These are phyloP conservation scores for Colletotrichum cereale DNA, from an alignment of 2,329 filamentous ascomycete species.

Conservation along the genomic window DNA sequence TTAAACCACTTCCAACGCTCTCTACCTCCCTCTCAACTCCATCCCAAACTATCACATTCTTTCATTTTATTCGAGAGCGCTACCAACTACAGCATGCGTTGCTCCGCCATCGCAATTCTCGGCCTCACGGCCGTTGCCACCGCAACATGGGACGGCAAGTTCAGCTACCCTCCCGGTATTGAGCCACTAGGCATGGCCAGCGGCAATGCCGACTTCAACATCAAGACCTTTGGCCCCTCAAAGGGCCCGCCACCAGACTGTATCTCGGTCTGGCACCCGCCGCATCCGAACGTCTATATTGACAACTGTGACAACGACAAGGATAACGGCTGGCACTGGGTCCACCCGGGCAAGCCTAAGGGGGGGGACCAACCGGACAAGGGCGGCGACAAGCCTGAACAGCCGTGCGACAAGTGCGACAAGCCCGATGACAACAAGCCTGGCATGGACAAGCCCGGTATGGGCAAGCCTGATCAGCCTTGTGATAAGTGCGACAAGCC, in stretches of 20 bases:
- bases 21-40: slow-evolving; percentile 9
- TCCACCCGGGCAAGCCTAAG: slow-evolving; percentile 48
- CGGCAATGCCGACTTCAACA: slow-evolving; percentile 32
- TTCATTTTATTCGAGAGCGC: slow-evolving; percentile 2
- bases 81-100: slow-evolving; percentile 40
- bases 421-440: slow-evolving; percentile 6
- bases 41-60: slow-evolving; percentile 16
- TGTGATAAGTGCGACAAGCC: slow-evolving; percentile 11
- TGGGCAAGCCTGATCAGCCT: slow-evolving; percentile 1
- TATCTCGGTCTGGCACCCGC: slow-evolving; percentile 53
- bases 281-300: slow-evolving; percentile 52
- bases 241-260: slow-evolving; percentile 45
- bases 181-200: slow-evolving; percentile 23
- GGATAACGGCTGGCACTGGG: slow-evolving; percentile 52
- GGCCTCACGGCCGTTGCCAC: slow-evolving; percentile 39
- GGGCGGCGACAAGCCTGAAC: slow-evolving; percentile 23
- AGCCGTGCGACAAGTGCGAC: slow-evolving; percentile 24
- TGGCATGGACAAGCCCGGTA: not conserved
- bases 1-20: slow-evolving; percentile 32
- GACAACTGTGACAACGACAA: slow-evolving; percentile 51
- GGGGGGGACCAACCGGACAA: slow-evolving; percentile 27
- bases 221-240: slow-evolving; percentile 43
- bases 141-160: slow-evolving; percentile 40
- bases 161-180: slow-evolving; percentile 44
- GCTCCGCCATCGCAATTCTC: slow-evolving; percentile 37